These are phyloP conservation scores for Fusarium clavum DNA, from an alignment of 2,329 filamentous ascomycete genomes.

Conservation along the genomic window DNA sequence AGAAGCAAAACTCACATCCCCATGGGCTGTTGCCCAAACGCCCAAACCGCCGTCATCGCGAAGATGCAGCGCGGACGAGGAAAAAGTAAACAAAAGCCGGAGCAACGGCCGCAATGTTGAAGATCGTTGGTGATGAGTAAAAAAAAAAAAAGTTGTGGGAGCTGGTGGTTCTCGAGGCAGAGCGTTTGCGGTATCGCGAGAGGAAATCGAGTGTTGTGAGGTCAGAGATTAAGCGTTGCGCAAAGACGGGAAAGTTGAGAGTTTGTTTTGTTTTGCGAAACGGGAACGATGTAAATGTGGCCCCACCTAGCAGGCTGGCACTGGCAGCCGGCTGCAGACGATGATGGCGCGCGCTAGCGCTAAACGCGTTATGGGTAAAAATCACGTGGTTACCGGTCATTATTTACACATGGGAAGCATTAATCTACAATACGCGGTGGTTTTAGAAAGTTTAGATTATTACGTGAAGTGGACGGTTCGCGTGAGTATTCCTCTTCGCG, in stretches of 20 bases:
- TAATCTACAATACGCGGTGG: background rate
- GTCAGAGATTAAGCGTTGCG: constrained; percentile 9
- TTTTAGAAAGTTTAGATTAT: background rate
- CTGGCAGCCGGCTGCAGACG: constrained; percentile 3
- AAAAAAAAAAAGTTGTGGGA: constrained; percentile 17
- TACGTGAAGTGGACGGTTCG: background rate
- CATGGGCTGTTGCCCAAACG: constrained; percentile 37
- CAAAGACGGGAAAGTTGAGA: constrained; percentile 6
- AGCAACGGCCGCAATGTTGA: constrained; percentile 34
- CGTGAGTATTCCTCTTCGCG: background rate
- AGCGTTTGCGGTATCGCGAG: constrained; percentile 3
- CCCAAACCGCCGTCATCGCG: constrained; percentile 44
- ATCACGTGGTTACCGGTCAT: background rate
- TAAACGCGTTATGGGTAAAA: constrained; percentile 21
- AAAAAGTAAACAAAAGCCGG: constrained; percentile 47
- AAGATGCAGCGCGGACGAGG: constrained; percentile 39
- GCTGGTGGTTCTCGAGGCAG: constrained; percentile 3
- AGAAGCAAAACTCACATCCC: constrained; percentile 28
- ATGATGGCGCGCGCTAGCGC: constrained; percentile 16
- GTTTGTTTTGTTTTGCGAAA: constrained; percentile 38
- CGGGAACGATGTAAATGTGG: constrained; percentile 26
- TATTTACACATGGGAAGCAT: background rate
- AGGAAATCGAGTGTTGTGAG: background rate
- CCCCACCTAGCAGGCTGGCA: background rate
- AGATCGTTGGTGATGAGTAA: background rate